Evolutionary conservation across 2,329 filamentous ascomycete genomes (phyloP), one percentile per base, ranked within the genome.

Genomic region (Talaromyces islandicus): DNA sequence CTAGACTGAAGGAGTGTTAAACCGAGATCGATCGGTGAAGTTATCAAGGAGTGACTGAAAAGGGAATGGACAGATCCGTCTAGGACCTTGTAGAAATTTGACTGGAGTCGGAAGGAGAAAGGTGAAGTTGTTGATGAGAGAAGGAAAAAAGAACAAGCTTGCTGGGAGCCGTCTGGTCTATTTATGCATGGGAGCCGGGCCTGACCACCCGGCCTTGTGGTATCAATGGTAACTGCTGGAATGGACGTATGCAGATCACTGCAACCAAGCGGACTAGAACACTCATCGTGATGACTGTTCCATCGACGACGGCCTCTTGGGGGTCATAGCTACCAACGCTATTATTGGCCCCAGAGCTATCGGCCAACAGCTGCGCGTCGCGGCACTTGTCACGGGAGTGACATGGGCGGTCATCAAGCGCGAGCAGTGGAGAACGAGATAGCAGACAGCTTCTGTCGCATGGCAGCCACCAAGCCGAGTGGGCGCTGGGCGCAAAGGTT

Each of bases 11-110:
- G 27, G 48, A 52, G 48, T 52, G 48, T 52, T n/a, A 27, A 57
- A 41, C 58, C 54, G 48, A 53, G 48, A 48, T 60, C 58, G 52
- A 60, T 53, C 58, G 54, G 58, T 29, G 25, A 12, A 27, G 25
- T 32, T 56, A 41, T 27, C 48, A 60, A 51, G 58, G 58, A 60
- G 25, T 53, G 58, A 57, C 52, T 41, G 30, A 32, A 50, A 24
- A 60, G 46, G 46, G 58, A 60, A 60, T 60, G 58, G 35, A 60
- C 58, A 57, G 58, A 60, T 57, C 58, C 58, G 58, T 60, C 58
- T 46, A 60, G 58, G 58, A 60, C 14, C 58, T 60, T 54, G n/a
- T 21, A 51, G 19, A 60, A 48, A 46, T 41, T 52, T 11, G 25
- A 46, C 48, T 52, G 10, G 25, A 52, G 48, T 52, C 48, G 48